phyloP scores from a whole-genome alignment of 2,329 filamentous ascomycete genomes.

The Aspergillus japonicus region DNA sequence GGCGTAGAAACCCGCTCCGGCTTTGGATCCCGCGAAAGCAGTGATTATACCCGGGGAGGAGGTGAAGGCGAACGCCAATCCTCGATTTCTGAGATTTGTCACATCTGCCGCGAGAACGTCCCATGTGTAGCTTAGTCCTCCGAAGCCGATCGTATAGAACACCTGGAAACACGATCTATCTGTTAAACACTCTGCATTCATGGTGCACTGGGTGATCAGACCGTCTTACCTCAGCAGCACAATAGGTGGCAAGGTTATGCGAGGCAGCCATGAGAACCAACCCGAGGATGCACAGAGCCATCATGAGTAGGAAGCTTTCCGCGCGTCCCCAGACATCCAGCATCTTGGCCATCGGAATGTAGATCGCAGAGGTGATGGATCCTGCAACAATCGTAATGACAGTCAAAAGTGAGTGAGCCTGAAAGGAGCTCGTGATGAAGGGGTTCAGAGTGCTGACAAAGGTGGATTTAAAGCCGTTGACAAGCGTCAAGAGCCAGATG shows the following conservation, averaged over 20 bases:
- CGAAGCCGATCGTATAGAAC: slow-evolving; percentile 59
- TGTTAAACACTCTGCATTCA: too few relatives aligned
- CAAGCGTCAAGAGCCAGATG: slow-evolving; percentile 41
- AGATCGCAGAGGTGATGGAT: slow-evolving; percentile 56
- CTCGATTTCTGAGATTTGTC: slow-evolving; percentile 59
- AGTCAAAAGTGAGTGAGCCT: slow-evolving; percentile 53
- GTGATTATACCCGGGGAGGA: slow-evolving; percentile 64
- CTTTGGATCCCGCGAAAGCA: slow-evolving; percentile 57
- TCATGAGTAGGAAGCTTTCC: slow-evolving; percentile 55
- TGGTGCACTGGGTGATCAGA: too few relatives aligned
- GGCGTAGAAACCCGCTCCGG: slow-evolving; percentile 49
- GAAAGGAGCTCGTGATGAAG: slow-evolving; percentile 52
- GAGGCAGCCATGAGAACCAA: slow-evolving; percentile 63
- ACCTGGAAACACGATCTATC: slow-evolving; percentile 41
- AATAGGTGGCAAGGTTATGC: slow-evolving; percentile 59
- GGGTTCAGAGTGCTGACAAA: slow-evolving; percentile 42
- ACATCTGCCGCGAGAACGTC: slow-evolving; percentile 64
- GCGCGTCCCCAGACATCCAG: slow-evolving; percentile 63
- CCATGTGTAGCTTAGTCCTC: slow-evolving; percentile 57
- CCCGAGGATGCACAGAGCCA: slow-evolving; percentile 47
- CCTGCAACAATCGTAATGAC: slow-evolving; percentile 56
- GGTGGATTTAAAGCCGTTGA: slow-evolving; percentile 38
- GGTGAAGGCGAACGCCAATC: slow-evolving; percentile 60
- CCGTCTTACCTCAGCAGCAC: slow-evolving; percentile 43
- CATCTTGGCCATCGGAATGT: slow-evolving; percentile 62